phyloP scores from a whole-genome alignment of 768 basidiomycete genomes.

The Steccherinum ochraceum region DNA sequence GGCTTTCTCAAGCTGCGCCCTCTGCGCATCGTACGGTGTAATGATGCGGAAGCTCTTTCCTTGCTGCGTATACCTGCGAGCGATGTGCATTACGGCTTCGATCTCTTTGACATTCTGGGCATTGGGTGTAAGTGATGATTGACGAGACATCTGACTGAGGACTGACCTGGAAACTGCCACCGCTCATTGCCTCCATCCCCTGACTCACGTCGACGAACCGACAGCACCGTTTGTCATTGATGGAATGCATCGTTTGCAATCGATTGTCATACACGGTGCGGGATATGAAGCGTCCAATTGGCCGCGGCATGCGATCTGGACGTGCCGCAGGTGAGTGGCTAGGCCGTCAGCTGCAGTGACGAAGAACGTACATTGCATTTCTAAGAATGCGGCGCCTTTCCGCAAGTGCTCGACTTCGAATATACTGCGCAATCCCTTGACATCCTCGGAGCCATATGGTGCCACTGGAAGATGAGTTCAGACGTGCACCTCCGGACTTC shows the following conservation, averaged over 20 bases:
- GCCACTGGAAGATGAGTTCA: conserved; percentile 21
- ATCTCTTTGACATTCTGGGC: conserved; percentile 25
- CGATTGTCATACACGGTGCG: conserved; percentile 20
- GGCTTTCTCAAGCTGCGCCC: conserved; percentile 18
- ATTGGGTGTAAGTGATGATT: too few relatives aligned
- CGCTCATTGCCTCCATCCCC: conserved; percentile 24
- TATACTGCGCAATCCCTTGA: conserved; percentile 23
- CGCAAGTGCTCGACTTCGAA: conserved; percentile 27
- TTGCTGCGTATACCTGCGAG: conserved; percentile 8
- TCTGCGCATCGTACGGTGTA: conserved; percentile 31
- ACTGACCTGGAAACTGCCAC: conserved; percentile 32
- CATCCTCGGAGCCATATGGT: conserved; percentile 26
- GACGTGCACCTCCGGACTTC: background rate
- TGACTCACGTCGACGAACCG: conserved; percentile 37
- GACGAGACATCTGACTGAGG: background rate
- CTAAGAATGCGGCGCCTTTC: conserved; percentile 19
- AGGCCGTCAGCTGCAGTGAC: background rate
- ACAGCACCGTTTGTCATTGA: conserved; percentile 15
- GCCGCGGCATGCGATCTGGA: conserved; percentile 29
- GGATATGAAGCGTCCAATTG: conserved; percentile 28
- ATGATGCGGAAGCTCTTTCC: conserved; percentile 23
- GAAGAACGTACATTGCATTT: conserved; percentile 27
- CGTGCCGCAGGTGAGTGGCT: background rate
- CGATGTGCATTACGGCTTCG: conserved; percentile 17
- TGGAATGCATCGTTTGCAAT: conserved; percentile 19